Percentiles rank a stretch among this genome's conserved stretches.
Conservation (phyloP, 2,329 filamentous ascomycete genomes). For the Hortaea werneckii region DNA sequence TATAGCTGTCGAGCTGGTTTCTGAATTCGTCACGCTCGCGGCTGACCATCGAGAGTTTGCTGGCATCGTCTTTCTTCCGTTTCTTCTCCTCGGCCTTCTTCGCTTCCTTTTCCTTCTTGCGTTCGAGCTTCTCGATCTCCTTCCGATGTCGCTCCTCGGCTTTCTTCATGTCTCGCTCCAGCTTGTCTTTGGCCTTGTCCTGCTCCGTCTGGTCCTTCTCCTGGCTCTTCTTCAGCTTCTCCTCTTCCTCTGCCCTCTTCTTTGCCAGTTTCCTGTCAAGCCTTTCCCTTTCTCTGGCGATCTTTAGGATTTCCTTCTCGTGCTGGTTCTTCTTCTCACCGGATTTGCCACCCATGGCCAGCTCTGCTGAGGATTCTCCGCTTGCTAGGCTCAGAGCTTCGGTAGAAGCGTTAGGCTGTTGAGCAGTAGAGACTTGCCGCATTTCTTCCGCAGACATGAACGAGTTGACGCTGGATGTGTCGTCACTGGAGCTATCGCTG, state of each 20-base stretch:
- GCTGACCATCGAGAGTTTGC: constrained; percentile 36
- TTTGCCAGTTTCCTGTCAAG: constrained; percentile 54
- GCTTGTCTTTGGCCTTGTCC: constrained; percentile 57
- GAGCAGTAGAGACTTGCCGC: constrained; percentile 8
- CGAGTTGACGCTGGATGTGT: constrained; percentile 20
- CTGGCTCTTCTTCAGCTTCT: constrained; percentile 28
- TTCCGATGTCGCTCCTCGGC: constrained; percentile 53
- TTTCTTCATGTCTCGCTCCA: constrained; percentile 53
- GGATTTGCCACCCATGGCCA: neutral
- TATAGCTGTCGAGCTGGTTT: constrained; percentile 35
- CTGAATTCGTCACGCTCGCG: constrained; percentile 40
- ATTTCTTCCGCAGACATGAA: constrained; percentile 37
- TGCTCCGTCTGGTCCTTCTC: constrained; percentile 31
- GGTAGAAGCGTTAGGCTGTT: constrained; percentile 6
- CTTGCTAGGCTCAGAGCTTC: constrained; percentile 15
- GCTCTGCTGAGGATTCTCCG: constrained; percentile 8
- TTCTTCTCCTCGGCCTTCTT: constrained; percentile 36
- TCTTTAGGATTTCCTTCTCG: constrained; percentile 56
- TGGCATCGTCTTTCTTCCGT: constrained; percentile 38
- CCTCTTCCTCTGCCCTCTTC: constrained; percentile 43
- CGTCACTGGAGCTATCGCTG: neutral
- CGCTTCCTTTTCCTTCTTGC: constrained; percentile 24
- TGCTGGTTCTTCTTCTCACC: constrained; percentile 21
- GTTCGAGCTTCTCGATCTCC: constrained; percentile 49
- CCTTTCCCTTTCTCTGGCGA: constrained; percentile 50